Conservation (phyloP, 73 alveolate species). For the Urostyla sp. region DNA sequence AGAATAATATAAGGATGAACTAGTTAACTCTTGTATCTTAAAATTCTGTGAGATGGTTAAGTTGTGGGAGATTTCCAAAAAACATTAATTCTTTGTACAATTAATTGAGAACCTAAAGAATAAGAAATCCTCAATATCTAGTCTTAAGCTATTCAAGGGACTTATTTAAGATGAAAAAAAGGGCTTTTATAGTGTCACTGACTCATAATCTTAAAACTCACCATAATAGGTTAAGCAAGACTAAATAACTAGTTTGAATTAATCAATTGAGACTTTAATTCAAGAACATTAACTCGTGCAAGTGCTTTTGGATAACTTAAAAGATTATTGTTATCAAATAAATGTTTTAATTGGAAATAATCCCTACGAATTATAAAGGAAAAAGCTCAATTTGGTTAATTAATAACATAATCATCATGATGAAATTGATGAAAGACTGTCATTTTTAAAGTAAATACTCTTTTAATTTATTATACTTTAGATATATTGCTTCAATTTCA, state of each 20-base stretch:
- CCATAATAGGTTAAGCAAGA: not conserved
- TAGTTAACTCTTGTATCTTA: slow-evolving; percentile 31
- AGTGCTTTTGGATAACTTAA: slow-evolving; percentile 44
- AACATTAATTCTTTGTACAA: slow-evolving; percentile 14
- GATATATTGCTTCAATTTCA: slow-evolving; percentile 28
- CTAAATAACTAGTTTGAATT: not conserved
- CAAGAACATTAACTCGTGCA: slow-evolving; percentile 17
- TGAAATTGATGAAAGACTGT: slow-evolving; percentile 56
- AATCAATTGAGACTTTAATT: not conserved
- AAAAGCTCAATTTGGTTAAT: slow-evolving; percentile 12
- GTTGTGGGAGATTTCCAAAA: slow-evolving; percentile 21
- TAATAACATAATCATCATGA: slow-evolving; percentile 55
- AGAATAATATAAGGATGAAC: slow-evolving; percentile 36
- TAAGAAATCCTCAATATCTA: slow-evolving; percentile 44
- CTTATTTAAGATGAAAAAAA: slow-evolving; percentile 36
- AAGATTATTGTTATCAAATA: not conserved
- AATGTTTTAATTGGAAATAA: not conserved
- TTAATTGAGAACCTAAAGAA: slow-evolving; percentile 21
- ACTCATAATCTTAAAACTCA: not conserved
- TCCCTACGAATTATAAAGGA: slow-evolving; percentile 27
- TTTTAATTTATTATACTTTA: no score
- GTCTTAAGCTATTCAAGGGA: slow-evolving; percentile 52
- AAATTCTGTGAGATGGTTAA: slow-evolving; percentile 55
- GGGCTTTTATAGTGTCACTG: not conserved
- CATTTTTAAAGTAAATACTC: slow-evolving; percentile 48